A percentile compares a stretch with the other conserved stretches of the same genome.
phyloP scores from a whole-genome alignment of 139 green algal genomes.

The Eudorina sp. region DNA sequence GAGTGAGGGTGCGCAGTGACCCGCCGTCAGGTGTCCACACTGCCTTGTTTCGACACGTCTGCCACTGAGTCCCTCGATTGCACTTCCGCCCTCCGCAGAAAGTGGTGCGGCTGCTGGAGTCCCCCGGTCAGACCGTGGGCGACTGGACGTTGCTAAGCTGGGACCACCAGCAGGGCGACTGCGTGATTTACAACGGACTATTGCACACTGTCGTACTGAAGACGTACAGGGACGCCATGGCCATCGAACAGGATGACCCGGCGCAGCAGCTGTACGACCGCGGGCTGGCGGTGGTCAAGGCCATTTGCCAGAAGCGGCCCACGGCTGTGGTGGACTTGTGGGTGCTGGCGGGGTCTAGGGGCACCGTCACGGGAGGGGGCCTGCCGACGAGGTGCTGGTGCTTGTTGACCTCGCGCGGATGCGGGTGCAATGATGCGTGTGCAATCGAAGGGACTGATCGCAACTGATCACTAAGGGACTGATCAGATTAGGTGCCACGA shows the following conservation, averaged over 20 bases:
- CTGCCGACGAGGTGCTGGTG: no score
- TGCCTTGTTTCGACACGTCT: no score
- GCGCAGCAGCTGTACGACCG: neutral
- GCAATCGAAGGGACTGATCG: no score
- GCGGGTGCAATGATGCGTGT: no score
- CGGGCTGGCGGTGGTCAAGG: neutral
- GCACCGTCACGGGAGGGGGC: no score
- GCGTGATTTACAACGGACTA: neutral
- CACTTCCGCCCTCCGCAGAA: neutral
- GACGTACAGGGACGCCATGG: neutral
- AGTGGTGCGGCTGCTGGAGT: neutral
- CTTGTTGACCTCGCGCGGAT: no score
- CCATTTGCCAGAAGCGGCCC: neutral
- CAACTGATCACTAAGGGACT: no score
- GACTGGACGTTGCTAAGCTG: conserved; percentile 30
- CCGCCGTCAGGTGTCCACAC: no score
- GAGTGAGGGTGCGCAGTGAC: no score
- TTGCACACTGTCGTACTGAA: neutral
- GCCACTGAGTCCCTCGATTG: no score
- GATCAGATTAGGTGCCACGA: no score
- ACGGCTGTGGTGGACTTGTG: conserved; percentile 30
- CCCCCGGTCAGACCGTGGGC: neutral
- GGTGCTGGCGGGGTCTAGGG: no score
- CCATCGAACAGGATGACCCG: neutral
- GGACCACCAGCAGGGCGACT: neutral